Evolutionary conservation across 495 filamentous ascomycete species (phyloP).

Genomic region (Hypoxylon subgilvum): DNA sequence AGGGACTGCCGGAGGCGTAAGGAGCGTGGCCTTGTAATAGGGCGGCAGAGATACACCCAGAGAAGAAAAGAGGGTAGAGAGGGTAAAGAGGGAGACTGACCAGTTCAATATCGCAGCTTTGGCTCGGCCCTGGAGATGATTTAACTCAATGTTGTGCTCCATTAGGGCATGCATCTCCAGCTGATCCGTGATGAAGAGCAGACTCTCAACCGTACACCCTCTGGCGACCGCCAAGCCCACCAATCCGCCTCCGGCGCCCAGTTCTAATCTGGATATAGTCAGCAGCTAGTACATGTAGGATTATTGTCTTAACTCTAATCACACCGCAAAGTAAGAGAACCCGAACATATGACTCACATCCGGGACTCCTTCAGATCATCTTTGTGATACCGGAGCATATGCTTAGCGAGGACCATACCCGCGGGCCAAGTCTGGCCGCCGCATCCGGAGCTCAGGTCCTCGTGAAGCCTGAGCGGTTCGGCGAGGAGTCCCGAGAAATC

Average conservation of each 20-base stretch:
- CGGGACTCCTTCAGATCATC: constrained; percentile 64
- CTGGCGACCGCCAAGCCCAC: constrained; percentile 75
- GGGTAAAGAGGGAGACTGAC: constrained; percentile 54
- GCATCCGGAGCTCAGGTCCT: constrained; percentile 85
- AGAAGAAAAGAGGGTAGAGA: not conserved
- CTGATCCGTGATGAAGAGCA: constrained; percentile 84
- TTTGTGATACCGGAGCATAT: constrained; percentile 74
- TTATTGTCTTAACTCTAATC: too few relatives aligned
- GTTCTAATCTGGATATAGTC: constrained; percentile 70
- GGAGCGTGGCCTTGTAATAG: too few relatives aligned
- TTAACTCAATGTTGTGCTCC: constrained; percentile 80
- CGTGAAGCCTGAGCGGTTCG: constrained; percentile 73
- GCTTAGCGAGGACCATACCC: constrained; percentile 83
- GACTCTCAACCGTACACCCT: constrained; percentile 57
- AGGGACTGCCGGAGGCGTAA: not conserved
- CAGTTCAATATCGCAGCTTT: constrained; percentile 74
- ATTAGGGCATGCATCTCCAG: constrained; percentile 81
- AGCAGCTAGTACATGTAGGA: constrained; percentile 9
- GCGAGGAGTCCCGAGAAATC: constrained; percentile 77
- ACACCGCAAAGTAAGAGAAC: too few relatives aligned
- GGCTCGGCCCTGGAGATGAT: constrained; percentile 67
- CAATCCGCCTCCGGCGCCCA: constrained; percentile 90
- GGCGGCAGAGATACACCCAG: constrained; percentile 1
- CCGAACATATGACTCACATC: constrained; percentile 68
- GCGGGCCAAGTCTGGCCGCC: constrained; percentile 95